phyloP scores from a whole-genome alignment of 805 yeast genomes.

The Alloascoidea hylecoeti region DNA sequence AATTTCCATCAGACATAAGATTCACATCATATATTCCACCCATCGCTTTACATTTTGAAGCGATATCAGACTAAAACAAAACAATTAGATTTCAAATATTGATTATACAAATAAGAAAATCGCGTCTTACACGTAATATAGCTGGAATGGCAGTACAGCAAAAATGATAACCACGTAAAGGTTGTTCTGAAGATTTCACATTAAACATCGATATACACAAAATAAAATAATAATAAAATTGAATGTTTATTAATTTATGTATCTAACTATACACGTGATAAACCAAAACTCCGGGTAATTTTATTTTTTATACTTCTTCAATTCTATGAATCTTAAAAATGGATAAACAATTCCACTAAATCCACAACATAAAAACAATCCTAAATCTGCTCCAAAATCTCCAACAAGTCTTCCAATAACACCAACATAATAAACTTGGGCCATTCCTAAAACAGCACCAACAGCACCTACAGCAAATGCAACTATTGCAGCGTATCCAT shows the following conservation, averaged over 20 bases:
- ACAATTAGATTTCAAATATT: not conserved
- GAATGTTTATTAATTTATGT: too few relatives aligned
- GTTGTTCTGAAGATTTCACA: not conserved
- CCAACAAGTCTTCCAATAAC: slow-evolving; percentile 57
- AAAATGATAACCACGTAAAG: slow-evolving; percentile 5
- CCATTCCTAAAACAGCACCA: slow-evolving; percentile 82
- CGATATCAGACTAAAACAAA: slow-evolving; percentile 12
- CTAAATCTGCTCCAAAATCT: slow-evolving; percentile 63
- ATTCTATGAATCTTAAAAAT: slow-evolving; percentile 46
- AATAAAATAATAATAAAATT: too few relatives aligned
- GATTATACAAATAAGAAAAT: not conserved
- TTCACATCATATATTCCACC: slow-evolving; percentile 34
- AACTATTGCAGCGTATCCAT: slow-evolving; percentile 56
- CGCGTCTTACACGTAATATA: slow-evolving; percentile 4
- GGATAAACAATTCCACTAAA: slow-evolving; percentile 58
- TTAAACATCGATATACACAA: not conserved
- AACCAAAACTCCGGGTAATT: too few relatives aligned
- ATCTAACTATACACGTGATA: too few relatives aligned
- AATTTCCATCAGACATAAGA: slow-evolving; percentile 35
- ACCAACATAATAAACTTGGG: slow-evolving; percentile 74
- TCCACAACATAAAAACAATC: slow-evolving; percentile 67
- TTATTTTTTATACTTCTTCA: slow-evolving; percentile 25
- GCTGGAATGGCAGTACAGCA: slow-evolving; percentile 9
- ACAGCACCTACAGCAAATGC: slow-evolving; percentile 60
- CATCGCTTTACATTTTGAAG: slow-evolving; percentile 22